Evolutionary conservation across 345 rosid species (phyloP).

Genomic region (Hirschfeldia incana): DNA sequence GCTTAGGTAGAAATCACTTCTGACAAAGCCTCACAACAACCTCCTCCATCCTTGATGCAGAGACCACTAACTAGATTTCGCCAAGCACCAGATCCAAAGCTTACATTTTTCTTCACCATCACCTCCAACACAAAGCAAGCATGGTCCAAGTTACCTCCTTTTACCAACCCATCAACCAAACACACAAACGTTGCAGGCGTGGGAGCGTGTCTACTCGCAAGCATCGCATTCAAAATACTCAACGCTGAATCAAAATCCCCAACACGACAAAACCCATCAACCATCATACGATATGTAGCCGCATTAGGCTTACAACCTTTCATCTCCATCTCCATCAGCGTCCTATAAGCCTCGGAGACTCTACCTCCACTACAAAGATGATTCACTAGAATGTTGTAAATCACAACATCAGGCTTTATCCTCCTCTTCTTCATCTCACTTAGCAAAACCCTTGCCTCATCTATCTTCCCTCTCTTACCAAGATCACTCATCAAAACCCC

Average conservation of each 20-base stretch:
- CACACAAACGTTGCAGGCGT: conserved; percentile 51
- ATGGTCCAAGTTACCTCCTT: conserved; percentile 54
- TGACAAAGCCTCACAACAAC: conserved; percentile 43
- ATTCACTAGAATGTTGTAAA: conserved; percentile 72
- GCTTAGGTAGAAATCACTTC: conserved; percentile 41
- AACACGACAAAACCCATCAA: conserved; percentile 68
- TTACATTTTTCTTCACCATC: conserved; percentile 66
- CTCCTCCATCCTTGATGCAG: conserved; percentile 40
- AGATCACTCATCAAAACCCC: conserved; percentile 86
- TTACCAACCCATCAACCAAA: conserved; percentile 57
- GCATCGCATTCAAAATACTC: conserved; percentile 74
- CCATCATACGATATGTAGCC: conserved; percentile 80
- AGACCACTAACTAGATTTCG: conserved; percentile 48
- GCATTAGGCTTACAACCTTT: conserved; percentile 81
- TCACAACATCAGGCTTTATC: conserved; percentile 76
- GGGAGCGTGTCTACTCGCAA: conserved; percentile 63
- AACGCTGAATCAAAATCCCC: conserved; percentile 72
- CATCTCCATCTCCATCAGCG: conserved; percentile 70
- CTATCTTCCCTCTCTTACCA: conserved; percentile 75
- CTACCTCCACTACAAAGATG: conserved; percentile 65
- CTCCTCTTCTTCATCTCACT: conserved; percentile 78
- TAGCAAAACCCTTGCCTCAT: conserved; percentile 63
- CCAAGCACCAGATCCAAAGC: conserved; percentile 56
- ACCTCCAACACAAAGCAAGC: conserved; percentile 74
- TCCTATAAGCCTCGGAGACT: conserved; percentile 61